Percentiles rank a stretch among this genome's conserved stretches.
Conservation (phyloP, 2,329 filamentous ascomycete genomes). For the Aspergillus pseudoviridinutans region DNA sequence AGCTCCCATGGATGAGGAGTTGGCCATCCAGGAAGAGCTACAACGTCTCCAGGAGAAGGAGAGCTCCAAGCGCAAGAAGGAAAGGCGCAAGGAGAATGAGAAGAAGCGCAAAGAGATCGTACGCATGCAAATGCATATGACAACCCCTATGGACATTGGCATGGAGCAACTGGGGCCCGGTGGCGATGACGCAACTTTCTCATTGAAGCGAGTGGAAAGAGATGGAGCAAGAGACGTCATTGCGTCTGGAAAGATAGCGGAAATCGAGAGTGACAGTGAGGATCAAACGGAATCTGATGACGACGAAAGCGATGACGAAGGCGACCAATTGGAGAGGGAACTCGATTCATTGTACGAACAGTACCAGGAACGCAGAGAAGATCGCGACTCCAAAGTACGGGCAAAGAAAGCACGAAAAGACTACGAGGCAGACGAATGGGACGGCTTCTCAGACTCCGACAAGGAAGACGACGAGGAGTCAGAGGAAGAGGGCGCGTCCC, state of each 20-base stretch:
- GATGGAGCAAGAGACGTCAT: constrained; percentile 66
- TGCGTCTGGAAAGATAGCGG: constrained; percentile 72
- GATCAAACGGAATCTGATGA: constrained; percentile 56
- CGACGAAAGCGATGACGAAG: constrained; percentile 68
- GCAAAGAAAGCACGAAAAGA: constrained; percentile 84
- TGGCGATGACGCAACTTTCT: constrained; percentile 82
- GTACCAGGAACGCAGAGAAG: constrained; percentile 75
- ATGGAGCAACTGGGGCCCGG: constrained; percentile 77
- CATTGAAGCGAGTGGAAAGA: constrained; percentile 76
- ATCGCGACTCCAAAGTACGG: constrained; percentile 78
- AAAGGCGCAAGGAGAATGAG: constrained; percentile 84
- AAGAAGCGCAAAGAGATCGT: constrained; percentile 90
- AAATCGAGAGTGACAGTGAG: constrained; percentile 57
- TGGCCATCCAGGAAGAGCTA: constrained; percentile 83
- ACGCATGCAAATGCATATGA: constrained; percentile 98
- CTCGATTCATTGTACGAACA: constrained; percentile 83
- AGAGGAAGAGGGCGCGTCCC: constrained; percentile 53
- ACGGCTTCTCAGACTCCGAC: constrained; percentile 71
- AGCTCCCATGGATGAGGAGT: constrained; percentile 89
- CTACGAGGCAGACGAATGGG: constrained; percentile 84
- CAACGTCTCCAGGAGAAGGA: constrained; percentile 78
- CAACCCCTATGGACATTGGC: constrained; percentile 90
- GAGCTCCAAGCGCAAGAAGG: constrained; percentile 70
- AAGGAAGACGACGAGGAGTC: constrained; percentile 54
- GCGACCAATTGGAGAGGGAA: constrained; percentile 76